Conservation (phyloP, 768 basidiomycete species). For the Galerina sulciceps region DNA sequence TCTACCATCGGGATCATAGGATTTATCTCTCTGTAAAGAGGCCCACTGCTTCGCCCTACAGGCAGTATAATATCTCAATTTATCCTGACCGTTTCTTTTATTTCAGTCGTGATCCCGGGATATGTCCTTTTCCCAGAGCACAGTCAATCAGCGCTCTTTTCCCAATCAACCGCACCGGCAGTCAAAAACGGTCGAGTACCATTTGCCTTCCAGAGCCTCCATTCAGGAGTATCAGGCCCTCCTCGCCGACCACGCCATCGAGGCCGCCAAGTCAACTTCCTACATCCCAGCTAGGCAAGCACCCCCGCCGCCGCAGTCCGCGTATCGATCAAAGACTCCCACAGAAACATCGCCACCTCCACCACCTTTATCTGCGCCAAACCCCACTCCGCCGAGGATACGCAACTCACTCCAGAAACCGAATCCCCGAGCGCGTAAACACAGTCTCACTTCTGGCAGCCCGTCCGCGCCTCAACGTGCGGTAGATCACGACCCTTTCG, state of each 20-base stretch:
- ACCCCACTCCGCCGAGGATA: slow-evolving; percentile 35
- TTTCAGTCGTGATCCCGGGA: slow-evolving; percentile 18
- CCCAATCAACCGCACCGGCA: slow-evolving; percentile 47
- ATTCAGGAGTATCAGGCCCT: slow-evolving; percentile 81
- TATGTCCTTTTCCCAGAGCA: slow-evolving; percentile 51
- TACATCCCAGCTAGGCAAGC: slow-evolving; percentile 42
- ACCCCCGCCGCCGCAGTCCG: slow-evolving; percentile 43
- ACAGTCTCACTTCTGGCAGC: slow-evolving; percentile 42
- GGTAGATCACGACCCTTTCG: slow-evolving; percentile 65
- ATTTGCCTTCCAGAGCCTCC: slow-evolving; percentile 73
- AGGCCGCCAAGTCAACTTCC: slow-evolving; percentile 43
- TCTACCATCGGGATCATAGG: neutral
- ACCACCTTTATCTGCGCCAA: slow-evolving; percentile 26
- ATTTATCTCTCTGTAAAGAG: neutral
- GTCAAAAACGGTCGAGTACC: slow-evolving; percentile 77
- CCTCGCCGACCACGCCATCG: slow-evolving; percentile 64
- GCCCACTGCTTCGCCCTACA: slow-evolving; percentile 6
- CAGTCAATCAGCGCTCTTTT: slow-evolving; percentile 50
- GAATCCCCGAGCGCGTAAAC: slow-evolving; percentile 56
- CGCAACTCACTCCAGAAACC: slow-evolving; percentile 70
- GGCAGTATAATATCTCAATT: slow-evolving; percentile 6
- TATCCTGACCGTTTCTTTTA: slow-evolving; percentile 5
- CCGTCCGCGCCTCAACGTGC: slow-evolving; percentile 37
- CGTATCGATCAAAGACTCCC: slow-evolving; percentile 51
- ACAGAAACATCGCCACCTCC: slow-evolving; percentile 39